Evolutionary conservation across 2,329 filamentous ascomycete species (phyloP).

Genomic region (Fusarium heterosporum): DNA sequence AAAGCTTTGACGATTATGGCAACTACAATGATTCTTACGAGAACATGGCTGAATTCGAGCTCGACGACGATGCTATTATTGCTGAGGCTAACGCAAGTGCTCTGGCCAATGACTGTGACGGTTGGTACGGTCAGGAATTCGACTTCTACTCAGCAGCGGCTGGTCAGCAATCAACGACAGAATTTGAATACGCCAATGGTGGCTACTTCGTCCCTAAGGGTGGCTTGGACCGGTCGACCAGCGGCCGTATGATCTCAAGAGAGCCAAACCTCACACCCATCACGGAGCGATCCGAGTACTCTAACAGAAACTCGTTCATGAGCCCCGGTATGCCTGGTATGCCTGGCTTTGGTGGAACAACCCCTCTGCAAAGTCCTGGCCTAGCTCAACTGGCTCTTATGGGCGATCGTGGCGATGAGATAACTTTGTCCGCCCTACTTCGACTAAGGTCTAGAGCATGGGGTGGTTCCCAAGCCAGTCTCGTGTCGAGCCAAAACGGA

Average conservation of each 20-base stretch:
- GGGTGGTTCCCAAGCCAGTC: slow-evolving; percentile 82
- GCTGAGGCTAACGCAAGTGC: slow-evolving; percentile 95
- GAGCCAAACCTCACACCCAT: slow-evolving; percentile 97
- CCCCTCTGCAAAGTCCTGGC: slow-evolving; percentile 73
- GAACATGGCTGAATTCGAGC: slow-evolving; percentile 74
- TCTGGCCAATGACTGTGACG: slow-evolving; percentile 90
- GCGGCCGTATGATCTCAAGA: slow-evolving; percentile 78
- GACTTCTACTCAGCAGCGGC: slow-evolving; percentile 84
- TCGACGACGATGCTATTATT: slow-evolving; percentile 91
- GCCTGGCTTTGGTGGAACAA: slow-evolving; percentile 56
- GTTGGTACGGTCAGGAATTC: slow-evolving; percentile 96
- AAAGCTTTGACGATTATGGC: slow-evolving; percentile 45
- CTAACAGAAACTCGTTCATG: slow-evolving; percentile 91
- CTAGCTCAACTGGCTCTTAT: slow-evolving; percentile 80
- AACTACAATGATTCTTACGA: slow-evolving; percentile 68
- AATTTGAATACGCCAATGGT: slow-evolving; percentile 77
- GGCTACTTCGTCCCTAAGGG: slow-evolving; percentile 89
- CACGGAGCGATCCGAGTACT: slow-evolving; percentile 95
- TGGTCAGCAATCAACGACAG: slow-evolving; percentile 57
- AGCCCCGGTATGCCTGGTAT: slow-evolving; percentile 66
- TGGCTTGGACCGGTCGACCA: slow-evolving; percentile 73
- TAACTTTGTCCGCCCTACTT: slow-evolving; percentile 78
- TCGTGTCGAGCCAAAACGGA: slow-evolving; percentile 66
- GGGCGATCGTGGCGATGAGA: slow-evolving; percentile 69
- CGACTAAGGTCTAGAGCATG: slow-evolving; percentile 80